Percentiles rank a stretch among this genome's conserved stretches.
These are phyloP conservation scores for Fonsecaea monophora DNA, from an alignment of 2,329 filamentous ascomycete species.

Conservation along the genomic window DNA sequence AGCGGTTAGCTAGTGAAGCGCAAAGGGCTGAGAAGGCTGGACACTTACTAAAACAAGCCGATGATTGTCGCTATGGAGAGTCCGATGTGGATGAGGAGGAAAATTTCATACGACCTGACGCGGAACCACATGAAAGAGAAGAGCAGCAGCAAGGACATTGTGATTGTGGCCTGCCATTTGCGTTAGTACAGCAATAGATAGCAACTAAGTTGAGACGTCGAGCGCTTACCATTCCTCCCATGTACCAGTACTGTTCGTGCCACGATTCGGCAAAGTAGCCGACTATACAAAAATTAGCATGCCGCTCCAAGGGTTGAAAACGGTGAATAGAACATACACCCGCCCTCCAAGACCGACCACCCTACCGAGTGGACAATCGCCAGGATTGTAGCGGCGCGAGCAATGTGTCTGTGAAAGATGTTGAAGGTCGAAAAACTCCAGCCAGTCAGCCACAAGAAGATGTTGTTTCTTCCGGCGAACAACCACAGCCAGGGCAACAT, in stretches of 20 bases:
- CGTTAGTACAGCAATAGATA: slow-evolving; percentile 7
- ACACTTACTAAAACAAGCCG: slow-evolving; percentile 56
- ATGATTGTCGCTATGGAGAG: slow-evolving; percentile 52
- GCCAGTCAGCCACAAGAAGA: slow-evolving; percentile 70
- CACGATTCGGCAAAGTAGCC: slow-evolving; percentile 32
- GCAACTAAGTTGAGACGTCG: neutral
- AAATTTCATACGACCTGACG: slow-evolving; percentile 52
- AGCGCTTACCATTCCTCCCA: slow-evolving; percentile 45
- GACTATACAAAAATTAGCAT: slow-evolving; percentile 22
- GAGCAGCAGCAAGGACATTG: slow-evolving; percentile 52
- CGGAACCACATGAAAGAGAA: slow-evolving; percentile 58
- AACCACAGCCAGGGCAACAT: slow-evolving; percentile 71
- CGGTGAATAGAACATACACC: slow-evolving; percentile 16
- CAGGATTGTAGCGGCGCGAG: slow-evolving; percentile 66
- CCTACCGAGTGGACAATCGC: slow-evolving; percentile 68
- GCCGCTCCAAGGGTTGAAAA: neutral
- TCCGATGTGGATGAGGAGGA: slow-evolving; percentile 50
- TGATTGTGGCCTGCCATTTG: slow-evolving; percentile 8
- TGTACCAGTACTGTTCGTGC: slow-evolving; percentile 50
- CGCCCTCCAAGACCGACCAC: slow-evolving; percentile 54
- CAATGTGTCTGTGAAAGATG: slow-evolving; percentile 71
- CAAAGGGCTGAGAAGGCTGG: too few species aligned
- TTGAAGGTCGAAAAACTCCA: slow-evolving; percentile 73
- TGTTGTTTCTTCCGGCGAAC: slow-evolving; percentile 71
- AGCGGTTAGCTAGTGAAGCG: neutral